Evolutionary conservation across 2,329 filamentous ascomycete genomes (phyloP).

Genomic region (Neonectria coccinea): DNA sequence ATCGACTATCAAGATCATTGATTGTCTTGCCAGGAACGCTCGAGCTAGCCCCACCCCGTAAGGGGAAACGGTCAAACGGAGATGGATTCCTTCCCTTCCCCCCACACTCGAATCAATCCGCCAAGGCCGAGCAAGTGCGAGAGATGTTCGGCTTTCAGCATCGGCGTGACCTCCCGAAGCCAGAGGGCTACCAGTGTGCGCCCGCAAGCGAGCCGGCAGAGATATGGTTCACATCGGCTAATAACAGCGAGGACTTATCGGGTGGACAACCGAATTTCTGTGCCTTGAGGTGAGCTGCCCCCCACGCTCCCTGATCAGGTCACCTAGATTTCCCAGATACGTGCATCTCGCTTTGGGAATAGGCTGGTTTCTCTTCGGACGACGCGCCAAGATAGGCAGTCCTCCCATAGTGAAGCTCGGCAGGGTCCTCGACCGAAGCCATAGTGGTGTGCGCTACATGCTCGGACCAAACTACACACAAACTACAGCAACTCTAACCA

Average conservation of each 20-base stretch:
- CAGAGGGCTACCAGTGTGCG: conserved; percentile 30
- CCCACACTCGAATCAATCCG: conserved; percentile 26
- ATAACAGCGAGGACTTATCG: conserved; percentile 33
- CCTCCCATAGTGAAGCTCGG: conserved; percentile 26
- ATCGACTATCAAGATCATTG: conserved; percentile 16
- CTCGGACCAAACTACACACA: conserved; percentile 1
- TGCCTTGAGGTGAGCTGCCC: conserved; percentile 23
- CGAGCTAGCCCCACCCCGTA: conserved; percentile 10
- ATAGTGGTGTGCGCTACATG: conserved; percentile 4
- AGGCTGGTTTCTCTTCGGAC: conserved; percentile 34
- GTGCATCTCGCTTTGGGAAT: conserved; percentile 27
- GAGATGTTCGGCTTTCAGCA: conserved; percentile 7
- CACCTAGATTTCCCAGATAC: conserved; percentile 28
- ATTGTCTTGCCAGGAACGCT: conserved; percentile 16
- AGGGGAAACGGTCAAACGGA: background rate
- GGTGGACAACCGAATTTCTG: conserved; percentile 34
- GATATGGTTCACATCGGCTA: conserved; percentile 35
- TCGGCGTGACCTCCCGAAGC: conserved; percentile 27
- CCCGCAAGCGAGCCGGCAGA: conserved; percentile 38
- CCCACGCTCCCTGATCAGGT: conserved; percentile 40
- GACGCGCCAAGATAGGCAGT: conserved; percentile 38
- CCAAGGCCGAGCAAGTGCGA: conserved; percentile 11
- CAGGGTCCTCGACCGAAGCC: conserved; percentile 16
- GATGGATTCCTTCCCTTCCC: conserved; percentile 1
- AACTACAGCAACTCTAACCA: conserved; percentile 4